Evolutionary conservation across 768 basidiomycete species (phyloP).

Genomic region (Tricholomella constricta): DNA sequence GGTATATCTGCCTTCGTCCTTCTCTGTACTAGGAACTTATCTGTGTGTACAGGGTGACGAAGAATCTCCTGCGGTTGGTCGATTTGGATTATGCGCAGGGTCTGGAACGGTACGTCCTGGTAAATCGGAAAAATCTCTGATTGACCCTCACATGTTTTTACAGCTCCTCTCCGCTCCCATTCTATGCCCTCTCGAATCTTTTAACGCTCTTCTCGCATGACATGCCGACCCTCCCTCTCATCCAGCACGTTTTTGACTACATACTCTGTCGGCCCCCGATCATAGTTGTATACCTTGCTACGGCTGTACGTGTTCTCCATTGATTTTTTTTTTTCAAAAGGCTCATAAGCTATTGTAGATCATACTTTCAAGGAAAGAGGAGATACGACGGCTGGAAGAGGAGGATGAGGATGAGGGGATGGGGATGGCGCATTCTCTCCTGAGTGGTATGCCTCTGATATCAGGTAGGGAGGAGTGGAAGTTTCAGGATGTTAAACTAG

Average conservation of each 20-base stretch:
- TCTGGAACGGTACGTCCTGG: slow-evolving; percentile 59
- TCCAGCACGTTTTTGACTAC: slow-evolving; percentile 93
- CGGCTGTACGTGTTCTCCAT: slow-evolving; percentile 58
- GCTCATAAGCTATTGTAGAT: slow-evolving; percentile 47
- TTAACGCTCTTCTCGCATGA: slow-evolving; percentile 93
- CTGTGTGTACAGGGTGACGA: slow-evolving; percentile 55
- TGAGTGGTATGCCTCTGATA: slow-evolving; percentile 66
- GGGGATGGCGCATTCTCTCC: slow-evolving; percentile 75
- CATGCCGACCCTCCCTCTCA: slow-evolving; percentile 83
- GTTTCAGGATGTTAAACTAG: neutral
- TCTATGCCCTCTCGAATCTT: slow-evolving; percentile 87
- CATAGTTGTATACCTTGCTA: slow-evolving; percentile 76
- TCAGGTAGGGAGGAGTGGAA: slow-evolving; percentile 26
- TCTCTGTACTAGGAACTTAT: neutral
- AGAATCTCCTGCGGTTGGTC: slow-evolving; percentile 67
- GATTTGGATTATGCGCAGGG: slow-evolving; percentile 71
- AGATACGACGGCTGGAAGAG: slow-evolving; percentile 59
- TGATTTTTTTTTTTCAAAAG: neutral
- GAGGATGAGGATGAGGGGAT: slow-evolving; percentile 64
- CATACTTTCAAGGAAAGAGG: slow-evolving; percentile 68
- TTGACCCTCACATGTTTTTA: neutral
- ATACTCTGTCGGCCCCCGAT: slow-evolving; percentile 83
- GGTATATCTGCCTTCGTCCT: slow-evolving; percentile 38
- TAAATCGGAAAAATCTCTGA: neutral
- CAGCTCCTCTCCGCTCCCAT: slow-evolving; percentile 80